Base-by-base conservation (phyloP, 2,329 filamentous ascomycete genomes). In the Colletotrichum karsti region DNA sequence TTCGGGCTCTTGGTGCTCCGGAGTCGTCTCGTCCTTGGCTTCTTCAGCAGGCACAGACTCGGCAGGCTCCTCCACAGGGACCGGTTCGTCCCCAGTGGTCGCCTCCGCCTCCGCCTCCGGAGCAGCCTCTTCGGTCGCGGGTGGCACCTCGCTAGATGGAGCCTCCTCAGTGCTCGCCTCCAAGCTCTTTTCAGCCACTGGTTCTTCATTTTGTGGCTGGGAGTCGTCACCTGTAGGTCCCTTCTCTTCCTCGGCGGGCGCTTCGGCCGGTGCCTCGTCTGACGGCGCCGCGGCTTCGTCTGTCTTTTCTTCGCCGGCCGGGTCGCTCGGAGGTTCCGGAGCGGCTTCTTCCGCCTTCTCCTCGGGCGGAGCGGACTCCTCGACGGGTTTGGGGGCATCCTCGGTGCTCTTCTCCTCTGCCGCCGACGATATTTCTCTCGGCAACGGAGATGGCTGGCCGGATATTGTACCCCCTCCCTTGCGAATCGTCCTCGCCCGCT, bases 161-260 rank as follows among this genome's bases (percentile, higher is more conserved):
- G 51, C 30, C 44, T 22, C 64, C 46, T 58, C 39, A 7, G 24
- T 46, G 46, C 53, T 53, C 48, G 13, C 53, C 64, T 64, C 53
- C 35, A 67, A 39, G 30, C 51, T 64, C 60, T 35, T 67, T 59
- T 64, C 64, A 58, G 64, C 64, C 64, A 64, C 53, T n/a, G 53
- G n/a, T 59, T 64, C 64, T 67, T 64, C 44, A 13, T 18, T 48
- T 58, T 54, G 60, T 67, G 64, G 60, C 60, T 54, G 60, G 64
- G 64, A 64, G 44, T 67, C 54, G 54, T 64, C 64, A 64, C 64
- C 64, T 67, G 57, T 24, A 24, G 37, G 28, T 12, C 6, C 24
- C 22, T 59, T 54, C 24, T 30, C 46, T 50, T 20, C 59, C 35
- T 20, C 33, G 57, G 33, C 58, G 18, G 63, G 48, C 26, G 41